These are phyloP conservation scores for Nakazawaea anatomiae DNA, from an alignment of 805 yeast species.

Conservation along the genomic window DNA sequence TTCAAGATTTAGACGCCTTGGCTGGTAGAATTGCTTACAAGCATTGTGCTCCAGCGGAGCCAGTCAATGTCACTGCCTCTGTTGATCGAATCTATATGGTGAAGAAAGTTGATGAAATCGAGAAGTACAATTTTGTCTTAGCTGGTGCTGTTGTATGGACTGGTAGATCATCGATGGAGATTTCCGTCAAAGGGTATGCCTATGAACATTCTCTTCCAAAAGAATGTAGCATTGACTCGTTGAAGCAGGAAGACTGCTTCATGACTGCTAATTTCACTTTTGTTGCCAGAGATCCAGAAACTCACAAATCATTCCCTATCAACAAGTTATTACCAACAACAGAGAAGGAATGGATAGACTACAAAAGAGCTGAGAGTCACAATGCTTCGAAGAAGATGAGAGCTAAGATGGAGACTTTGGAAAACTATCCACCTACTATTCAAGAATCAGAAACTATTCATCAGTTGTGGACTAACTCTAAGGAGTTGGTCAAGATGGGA, in stretches of 20 bases:
- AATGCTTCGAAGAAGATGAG: conserved; percentile 79
- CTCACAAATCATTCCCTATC: conserved; percentile 86
- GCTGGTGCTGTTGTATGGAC: conserved; percentile 96
- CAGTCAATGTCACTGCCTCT: conserved; percentile 92
- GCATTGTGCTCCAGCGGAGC: conserved; percentile 93
- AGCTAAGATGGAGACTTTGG: conserved; percentile 57
- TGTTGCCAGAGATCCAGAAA: conserved; percentile 90
- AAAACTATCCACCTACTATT: conserved; percentile 67
- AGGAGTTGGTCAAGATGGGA: conserved; percentile 23
- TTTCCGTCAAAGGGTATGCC: conserved; percentile 83
- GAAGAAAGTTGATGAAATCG: conserved; percentile 74
- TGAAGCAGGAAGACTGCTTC: conserved; percentile 65
- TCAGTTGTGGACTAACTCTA: conserved; percentile 60
- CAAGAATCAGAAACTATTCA: conserved; percentile 74
- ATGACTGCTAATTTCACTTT: conserved; percentile 89
- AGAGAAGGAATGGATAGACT: conserved; percentile 76
- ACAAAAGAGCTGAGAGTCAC: conserved; percentile 83
- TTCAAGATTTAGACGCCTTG: conserved; percentile 89
- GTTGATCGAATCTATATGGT: conserved; percentile 89
- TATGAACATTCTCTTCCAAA: conserved; percentile 50
- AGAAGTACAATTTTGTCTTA: conserved; percentile 67
- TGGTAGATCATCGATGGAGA: conserved; percentile 94
- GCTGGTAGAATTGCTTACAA: conserved; percentile 92
- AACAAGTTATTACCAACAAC: conserved; percentile 72
- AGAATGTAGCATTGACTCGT: conserved; percentile 47